Base-by-base conservation (phyloP, 2,329 filamentous ascomycete genomes). In the Alternaria brassicicola region DNA sequence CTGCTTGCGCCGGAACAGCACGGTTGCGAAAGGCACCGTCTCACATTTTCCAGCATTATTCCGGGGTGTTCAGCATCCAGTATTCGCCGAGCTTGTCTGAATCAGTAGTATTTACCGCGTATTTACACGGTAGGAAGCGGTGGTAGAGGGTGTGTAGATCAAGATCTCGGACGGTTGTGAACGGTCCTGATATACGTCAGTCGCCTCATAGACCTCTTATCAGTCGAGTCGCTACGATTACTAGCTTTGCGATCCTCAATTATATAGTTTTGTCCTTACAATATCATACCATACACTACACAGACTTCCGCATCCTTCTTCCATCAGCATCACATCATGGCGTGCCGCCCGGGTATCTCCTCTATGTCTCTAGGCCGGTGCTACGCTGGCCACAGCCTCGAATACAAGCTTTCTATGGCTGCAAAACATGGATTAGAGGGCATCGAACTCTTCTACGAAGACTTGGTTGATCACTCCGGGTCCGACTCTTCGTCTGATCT, bases 401-500 rank as follows among this genome's bases (percentile, higher is more conserved):
- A 82, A 1, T 79, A 84, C 70, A 94, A 93, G 71, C 83, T 94
- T 47, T 82, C 88, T 71, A 85, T 87, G 78, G 90, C 90, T 9
- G 80, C 84, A 6, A 80, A 82, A 53, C 83, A 89, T 66, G 88
- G 87, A 19, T 86, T 92, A 71, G 76, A 84, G 57, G 89, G 89
- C 50, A 85, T 94, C 63, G 91, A 94, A 73, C 82, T 93, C 19
- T 93, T 92, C 80, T 88, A 89, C 75, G 90, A 94, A 72, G 91
- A 94, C 73, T 83, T 94, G 3, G 79, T 86, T 57, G 86, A 87
- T 67, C 70, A 89, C 13, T 86, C 88, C 64, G 66, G 74, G 30
- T 75, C 81, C 1, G 72, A 79, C 25, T 78, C 75, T 3, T 66
- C 77, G 13, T 69, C 79, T 9, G 82, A 82, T 64, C 81, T 88